Conservation (phyloP, 2,329 filamentous ascomycete genomes). For the Scortechinia acanthostroma region DNA sequence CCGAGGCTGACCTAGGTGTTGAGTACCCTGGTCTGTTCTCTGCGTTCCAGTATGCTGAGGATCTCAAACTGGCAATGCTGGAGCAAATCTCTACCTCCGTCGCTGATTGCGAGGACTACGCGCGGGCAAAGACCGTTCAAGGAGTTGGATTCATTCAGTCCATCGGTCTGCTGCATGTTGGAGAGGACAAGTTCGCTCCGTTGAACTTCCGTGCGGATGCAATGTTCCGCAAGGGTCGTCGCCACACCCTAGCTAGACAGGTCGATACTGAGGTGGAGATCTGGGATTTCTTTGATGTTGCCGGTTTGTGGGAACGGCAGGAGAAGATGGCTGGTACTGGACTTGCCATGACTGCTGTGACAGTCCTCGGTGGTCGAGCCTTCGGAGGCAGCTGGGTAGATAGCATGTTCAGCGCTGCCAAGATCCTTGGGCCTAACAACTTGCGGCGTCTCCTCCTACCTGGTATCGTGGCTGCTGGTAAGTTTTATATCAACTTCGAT, state of each 20-base stretch:
- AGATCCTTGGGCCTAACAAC: conserved; percentile 74
- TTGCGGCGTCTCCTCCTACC: conserved; percentile 75
- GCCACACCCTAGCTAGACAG: conserved; percentile 74
- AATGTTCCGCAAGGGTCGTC: conserved; percentile 77
- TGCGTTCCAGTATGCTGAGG: conserved; percentile 87
- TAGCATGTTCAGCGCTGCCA: conserved; percentile 74
- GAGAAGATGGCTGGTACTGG: conserved; percentile 92
- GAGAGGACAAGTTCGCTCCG: conserved; percentile 73
- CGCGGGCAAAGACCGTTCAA: conserved; percentile 67
- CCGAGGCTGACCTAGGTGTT: conserved; percentile 72
- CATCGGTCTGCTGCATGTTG: conserved; percentile 79
- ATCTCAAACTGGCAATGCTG: conserved; percentile 85
- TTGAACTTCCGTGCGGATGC: conserved; percentile 83
- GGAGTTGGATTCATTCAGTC: conserved; percentile 85
- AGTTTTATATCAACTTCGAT: conserved; percentile 24
- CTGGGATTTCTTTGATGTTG: conserved; percentile 87
- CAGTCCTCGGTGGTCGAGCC: conserved; percentile 74
- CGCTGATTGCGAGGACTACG: conserved; percentile 74
- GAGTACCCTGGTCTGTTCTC: conserved; percentile 79
- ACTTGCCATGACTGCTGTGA: conserved; percentile 86
- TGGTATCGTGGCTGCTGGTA: conserved; percentile 71
- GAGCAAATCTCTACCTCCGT: conserved; percentile 78
- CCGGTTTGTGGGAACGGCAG: conserved; percentile 75
- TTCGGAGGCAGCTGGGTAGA: conserved; percentile 87
- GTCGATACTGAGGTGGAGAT: conserved; percentile 83